These are phyloP conservation scores for Orbilia ellipsospora DNA, from an alignment of 2,329 filamentous ascomycete species.

Conservation along the genomic window DNA sequence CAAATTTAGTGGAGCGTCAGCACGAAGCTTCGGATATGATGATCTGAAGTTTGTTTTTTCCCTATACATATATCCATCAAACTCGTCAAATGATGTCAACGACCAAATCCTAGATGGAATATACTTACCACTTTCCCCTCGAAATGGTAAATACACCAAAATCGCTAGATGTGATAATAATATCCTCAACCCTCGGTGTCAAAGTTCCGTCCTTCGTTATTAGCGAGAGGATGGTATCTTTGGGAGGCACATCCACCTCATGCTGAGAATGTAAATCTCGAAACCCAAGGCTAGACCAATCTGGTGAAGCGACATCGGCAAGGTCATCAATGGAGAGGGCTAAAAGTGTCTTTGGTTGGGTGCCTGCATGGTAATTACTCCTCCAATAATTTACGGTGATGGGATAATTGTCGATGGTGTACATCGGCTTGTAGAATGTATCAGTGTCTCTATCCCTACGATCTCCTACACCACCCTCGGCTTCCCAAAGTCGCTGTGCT, in stretches of 20 bases:
- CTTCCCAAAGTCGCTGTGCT: conserved; percentile 25
- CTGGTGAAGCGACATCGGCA: not conserved
- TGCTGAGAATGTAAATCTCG: conserved; percentile 15
- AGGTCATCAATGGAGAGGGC: conserved; percentile 16
- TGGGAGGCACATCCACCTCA: conserved; percentile 7
- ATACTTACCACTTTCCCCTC: conserved; percentile 21
- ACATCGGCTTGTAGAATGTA: conserved; percentile 35
- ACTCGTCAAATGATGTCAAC: not conserved
- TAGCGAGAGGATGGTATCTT: conserved; percentile 30
- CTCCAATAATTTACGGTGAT: conserved; percentile 14
- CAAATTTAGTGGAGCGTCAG: conserved; percentile 25
- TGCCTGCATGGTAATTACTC: not conserved
- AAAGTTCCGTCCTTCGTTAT: conserved; percentile 7
- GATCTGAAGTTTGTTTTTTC: conserved; percentile 24
- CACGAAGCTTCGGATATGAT: conserved; percentile 22
- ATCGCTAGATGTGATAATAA: conserved; percentile 25
- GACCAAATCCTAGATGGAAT: not conserved
- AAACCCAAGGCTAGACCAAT: conserved; percentile 34
- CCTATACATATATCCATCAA: not conserved
- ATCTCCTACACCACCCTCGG: not conserved
- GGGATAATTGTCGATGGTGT: conserved; percentile 11
- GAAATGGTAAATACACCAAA: conserved; percentile 15
- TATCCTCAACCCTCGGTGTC: conserved; percentile 28
- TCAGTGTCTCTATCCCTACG: not conserved
- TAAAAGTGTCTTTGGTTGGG: conserved; percentile 1